Percentiles rank a stretch among this genome's conserved stretches.
phyloP scores from a whole-genome alignment of 805 yeast species.

The Saturnispora serradocipensis region DNA sequence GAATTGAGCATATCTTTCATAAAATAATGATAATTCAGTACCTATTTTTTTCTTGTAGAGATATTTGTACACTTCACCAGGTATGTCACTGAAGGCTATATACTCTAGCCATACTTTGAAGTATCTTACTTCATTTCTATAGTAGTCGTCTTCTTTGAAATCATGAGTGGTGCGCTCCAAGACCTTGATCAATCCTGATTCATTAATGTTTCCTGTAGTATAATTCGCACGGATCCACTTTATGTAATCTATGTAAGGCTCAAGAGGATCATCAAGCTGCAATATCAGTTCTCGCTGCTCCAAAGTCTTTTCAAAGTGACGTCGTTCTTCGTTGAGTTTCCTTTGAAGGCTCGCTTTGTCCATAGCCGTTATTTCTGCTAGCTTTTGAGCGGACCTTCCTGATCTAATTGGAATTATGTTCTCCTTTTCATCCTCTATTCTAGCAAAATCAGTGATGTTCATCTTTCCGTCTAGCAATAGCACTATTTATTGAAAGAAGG shows the following conservation, averaged over 20 bases:
- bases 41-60: conserved; percentile 71
- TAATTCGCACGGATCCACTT: conserved; percentile 57
- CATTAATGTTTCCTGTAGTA: conserved; percentile 52
- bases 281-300: conserved; percentile 30
- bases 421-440: conserved; percentile 60
- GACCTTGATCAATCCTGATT: conserved; percentile 55
- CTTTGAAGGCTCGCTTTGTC: conserved; percentile 15
- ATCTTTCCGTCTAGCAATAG: background rate
- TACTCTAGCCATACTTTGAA: conserved; percentile 76
- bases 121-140: conserved; percentile 77
- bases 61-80: conserved; percentile 61
- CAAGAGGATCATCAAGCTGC: conserved; percentile 77
- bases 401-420: conserved; percentile 57
- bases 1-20: conserved; percentile 67
- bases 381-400: conserved; percentile 59
- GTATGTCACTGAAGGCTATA: conserved; percentile 57
- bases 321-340: conserved; percentile 28
- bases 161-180: conserved; percentile 65
- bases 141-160: conserved; percentile 55
- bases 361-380: conserved; percentile 36
- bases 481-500: background rate
- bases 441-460: conserved; percentile 19
- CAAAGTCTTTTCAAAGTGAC: conserved; percentile 42
- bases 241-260: conserved; percentile 63
- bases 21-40: conserved; percentile 51